Percentiles rank a stretch among this genome's conserved stretches.
These are phyloP conservation scores for Geosmithia morbida DNA, from an alignment of 2,329 filamentous ascomycete genomes.

Conservation along the genomic window DNA sequence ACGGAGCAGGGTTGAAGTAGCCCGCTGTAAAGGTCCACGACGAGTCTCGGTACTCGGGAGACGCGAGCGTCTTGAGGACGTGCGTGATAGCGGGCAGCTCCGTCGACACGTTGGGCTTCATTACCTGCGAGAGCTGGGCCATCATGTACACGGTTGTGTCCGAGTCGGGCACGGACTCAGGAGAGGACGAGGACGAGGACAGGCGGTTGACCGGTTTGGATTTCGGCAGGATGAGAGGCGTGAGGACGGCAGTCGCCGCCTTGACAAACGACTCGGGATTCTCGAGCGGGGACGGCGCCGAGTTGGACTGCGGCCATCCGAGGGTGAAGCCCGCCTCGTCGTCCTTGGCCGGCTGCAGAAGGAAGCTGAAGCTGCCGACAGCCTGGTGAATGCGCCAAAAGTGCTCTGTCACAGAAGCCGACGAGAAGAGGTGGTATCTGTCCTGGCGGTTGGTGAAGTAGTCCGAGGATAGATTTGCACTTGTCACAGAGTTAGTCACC, in stretches of 20 bases:
- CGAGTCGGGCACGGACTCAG: slow-evolving; percentile 1
- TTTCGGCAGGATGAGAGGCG: slow-evolving; percentile 43
- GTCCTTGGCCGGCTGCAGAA: slow-evolving; percentile 47
- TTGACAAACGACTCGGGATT: slow-evolving; percentile 55
- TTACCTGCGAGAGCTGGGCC: slow-evolving; percentile 73
- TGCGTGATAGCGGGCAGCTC: slow-evolving; percentile 71
- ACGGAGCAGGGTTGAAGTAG: slow-evolving; percentile 93
- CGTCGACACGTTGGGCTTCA: slow-evolving; percentile 68
- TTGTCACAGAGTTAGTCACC: slow-evolving; percentile 12
- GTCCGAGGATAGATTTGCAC: slow-evolving; percentile 77
- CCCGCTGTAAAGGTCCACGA: slow-evolving; percentile 95
- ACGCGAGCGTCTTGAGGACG: slow-evolving; percentile 55
- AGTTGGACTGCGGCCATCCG: slow-evolving; percentile 63
- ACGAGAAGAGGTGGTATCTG: slow-evolving; percentile 82
- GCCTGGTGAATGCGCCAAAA: slow-evolving; percentile 66
- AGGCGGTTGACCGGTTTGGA: neutral
- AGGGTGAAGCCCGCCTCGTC: slow-evolving; percentile 42
- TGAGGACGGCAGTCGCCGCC: slow-evolving; percentile 52
- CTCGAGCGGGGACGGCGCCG: slow-evolving; percentile 59
- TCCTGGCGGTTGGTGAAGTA: slow-evolving; percentile 97
- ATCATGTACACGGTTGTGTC: slow-evolving; percentile 75
- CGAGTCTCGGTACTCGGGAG: slow-evolving; percentile 48
- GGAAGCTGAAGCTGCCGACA: slow-evolving; percentile 69
- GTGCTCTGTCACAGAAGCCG: slow-evolving; percentile 65
- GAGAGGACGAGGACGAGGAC: slow-evolving; percentile 9